Conservation (phyloP, 2,329 filamentous ascomycete genomes). For the Penicillium psychrosexuale region DNA sequence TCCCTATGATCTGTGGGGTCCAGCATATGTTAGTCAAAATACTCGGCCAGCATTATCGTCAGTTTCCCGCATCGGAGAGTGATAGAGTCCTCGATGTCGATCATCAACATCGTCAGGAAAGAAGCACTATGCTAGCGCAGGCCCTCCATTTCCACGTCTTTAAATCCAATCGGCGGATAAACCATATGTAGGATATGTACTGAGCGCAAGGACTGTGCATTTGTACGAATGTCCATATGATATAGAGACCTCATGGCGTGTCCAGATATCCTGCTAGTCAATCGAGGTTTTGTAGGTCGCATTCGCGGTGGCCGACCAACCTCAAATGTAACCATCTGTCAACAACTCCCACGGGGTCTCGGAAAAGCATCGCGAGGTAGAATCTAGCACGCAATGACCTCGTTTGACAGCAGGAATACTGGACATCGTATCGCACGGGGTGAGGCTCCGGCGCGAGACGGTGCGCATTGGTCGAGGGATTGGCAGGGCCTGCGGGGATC, state of each 20-base stretch:
- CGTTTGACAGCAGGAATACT: background rate
- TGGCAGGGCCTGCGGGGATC: slow-evolving; percentile 15
- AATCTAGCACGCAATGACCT: background rate
- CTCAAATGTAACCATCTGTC: slow-evolving; percentile 2
- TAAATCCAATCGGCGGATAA: background rate
- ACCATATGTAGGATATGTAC: background rate
- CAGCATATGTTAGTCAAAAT: slow-evolving; percentile 14
- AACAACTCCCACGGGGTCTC: background rate
- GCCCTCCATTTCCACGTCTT: background rate
- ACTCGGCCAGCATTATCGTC: background rate
- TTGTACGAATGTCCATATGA: background rate
- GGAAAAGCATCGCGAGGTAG: background rate
- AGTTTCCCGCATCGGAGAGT: background rate
- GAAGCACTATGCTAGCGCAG: slow-evolving; percentile 5
- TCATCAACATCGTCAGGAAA: background rate
- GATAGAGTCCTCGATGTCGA: background rate
- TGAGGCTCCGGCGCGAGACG: slow-evolving; percentile 13
- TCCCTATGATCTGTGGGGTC: slow-evolving; percentile 14
- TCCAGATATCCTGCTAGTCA: background rate
- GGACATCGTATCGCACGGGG: slow-evolving; percentile 2
- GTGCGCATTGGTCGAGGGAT: slow-evolving; percentile 18
- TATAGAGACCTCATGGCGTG: background rate
- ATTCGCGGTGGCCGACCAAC: slow-evolving; percentile 3
- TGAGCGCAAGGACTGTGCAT: background rate
- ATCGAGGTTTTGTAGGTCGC: slow-evolving; percentile 6